Base-by-base conservation (phyloP, 805 yeast genomes). In the Metschnikowia baotianmanensis region DNA sequence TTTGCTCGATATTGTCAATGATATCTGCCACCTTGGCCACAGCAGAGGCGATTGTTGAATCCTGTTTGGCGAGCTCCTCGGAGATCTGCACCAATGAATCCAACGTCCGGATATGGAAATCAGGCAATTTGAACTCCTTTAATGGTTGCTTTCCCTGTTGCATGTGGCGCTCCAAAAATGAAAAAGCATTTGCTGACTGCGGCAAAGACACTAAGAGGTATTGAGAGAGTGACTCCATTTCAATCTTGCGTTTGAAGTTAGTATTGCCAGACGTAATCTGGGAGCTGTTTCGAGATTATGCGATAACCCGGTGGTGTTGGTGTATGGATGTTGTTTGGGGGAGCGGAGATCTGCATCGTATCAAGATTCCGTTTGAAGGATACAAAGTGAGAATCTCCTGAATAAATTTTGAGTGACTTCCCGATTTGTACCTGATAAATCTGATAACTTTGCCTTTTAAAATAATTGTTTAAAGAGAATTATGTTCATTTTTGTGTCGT, bases 81-180 rank as follows among this genome's bases (percentile, higher is more conserved):
- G 90, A 80, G 64, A 90, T 90, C 53, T 84, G 81, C 40, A 93
- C 95, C 45, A 93, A 74, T 22, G 89, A 83, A 64, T 93, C 99
- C 58, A 93, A 76, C 10, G 98, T 90, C 21, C 97, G 97, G 48
- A 93, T 87, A 63, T 93, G 91, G 65, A 93, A 91, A 47, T 74
- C 80, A 6, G 98, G 98, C 37, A 89, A 71, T 25, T 71, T 68
- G 43, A 85, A 77, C 41, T 74, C 67, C 39, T 72, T 62, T 24
- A 86, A 70, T 35, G 77, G 80, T 29, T 76, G 72, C 51, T 69
- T 74, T 16, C 89, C 90, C 17, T 72, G 77, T 45, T 76, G 65
- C 44, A 83, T 65, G 22, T 67, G 61, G 37, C 72, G 62, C 49
- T 80, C 78, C 44, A 86, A 63, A 81, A 83, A 82, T 41, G 63